Percentiles rank a stretch among this genome's conserved stretches.
These are phyloP conservation scores for Capsicum chinense DNA, from an alignment of 257 asterid species.

Conservation along the genomic window DNA sequence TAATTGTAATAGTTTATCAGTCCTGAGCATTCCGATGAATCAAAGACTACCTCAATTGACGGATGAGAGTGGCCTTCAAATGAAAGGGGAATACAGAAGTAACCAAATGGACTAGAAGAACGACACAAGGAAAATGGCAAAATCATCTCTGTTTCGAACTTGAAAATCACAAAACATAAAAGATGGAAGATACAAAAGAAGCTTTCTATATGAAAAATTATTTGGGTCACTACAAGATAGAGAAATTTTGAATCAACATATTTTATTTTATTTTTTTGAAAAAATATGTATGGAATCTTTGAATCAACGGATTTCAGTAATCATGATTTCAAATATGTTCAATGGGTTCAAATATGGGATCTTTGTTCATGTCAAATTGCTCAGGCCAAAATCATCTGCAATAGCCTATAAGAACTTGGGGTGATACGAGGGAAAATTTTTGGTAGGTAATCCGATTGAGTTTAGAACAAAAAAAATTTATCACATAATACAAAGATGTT, in stretches of 20 bases:
- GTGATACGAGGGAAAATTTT: not conserved
- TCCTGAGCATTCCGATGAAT: not conserved
- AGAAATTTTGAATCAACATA: conserved; percentile 11
- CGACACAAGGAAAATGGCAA: not conserved
- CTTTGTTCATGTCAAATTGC: conserved; percentile 13
- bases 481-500: conserved; percentile 9
- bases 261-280: too few relatives aligned
- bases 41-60: not conserved
- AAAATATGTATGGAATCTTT: not conserved
- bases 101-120: not conserved
- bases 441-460: conserved; percentile 1
- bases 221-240: conserved; percentile 6
- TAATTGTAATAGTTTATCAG: not conserved
- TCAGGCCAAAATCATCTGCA: not conserved
- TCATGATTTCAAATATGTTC: not conserved
- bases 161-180: conserved; percentile 20
- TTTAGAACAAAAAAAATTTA: not conserved
- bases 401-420: conserved; percentile 1
- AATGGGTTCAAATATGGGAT: conserved; percentile 1
- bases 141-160: conserved; percentile 22
- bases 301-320: not conserved
- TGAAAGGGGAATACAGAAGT: conserved; percentile 4
- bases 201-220: not conserved
- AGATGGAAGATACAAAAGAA: not conserved
- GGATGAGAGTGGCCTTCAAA: not conserved